Percentiles rank a stretch among this genome's conserved stretches.
Evolutionary conservation across 495 filamentous ascomycete species (phyloP).

Genomic region (Darksidea phi): DNA sequence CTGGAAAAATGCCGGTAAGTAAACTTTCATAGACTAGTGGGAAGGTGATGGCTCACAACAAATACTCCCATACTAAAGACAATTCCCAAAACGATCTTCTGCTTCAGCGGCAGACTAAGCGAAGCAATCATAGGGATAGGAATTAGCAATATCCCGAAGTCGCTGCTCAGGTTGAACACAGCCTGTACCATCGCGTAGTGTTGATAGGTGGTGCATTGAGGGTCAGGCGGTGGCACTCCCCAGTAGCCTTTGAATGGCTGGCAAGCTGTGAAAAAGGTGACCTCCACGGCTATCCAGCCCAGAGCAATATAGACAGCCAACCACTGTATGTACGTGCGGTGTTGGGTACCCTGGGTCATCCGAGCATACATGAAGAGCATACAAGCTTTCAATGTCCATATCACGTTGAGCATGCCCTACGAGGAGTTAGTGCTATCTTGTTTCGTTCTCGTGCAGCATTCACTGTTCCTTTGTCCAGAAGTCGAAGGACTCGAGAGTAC

Average conservation of each 20-base stretch:
- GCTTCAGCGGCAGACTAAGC: slow-evolving; percentile 22
- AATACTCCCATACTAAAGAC: slow-evolving; percentile 39
- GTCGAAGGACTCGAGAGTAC: background rate
- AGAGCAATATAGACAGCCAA: slow-evolving; percentile 34
- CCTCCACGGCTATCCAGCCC: slow-evolving; percentile 35
- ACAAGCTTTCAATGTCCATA: slow-evolving; percentile 55
- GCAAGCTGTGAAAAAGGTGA: slow-evolving; percentile 38
- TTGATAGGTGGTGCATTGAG: slow-evolving; percentile 34
- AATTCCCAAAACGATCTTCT: slow-evolving; percentile 26
- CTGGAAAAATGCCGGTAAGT: slow-evolving; percentile 2
- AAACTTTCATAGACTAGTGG: background rate
- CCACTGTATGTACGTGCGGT: slow-evolving; percentile 22
- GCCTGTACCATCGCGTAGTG: slow-evolving; percentile 35
- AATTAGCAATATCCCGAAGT: slow-evolving; percentile 30
- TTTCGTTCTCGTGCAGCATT: background rate
- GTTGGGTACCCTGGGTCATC: slow-evolving; percentile 17
- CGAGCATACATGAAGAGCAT: slow-evolving; percentile 55
- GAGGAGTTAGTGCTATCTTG: too few species aligned
- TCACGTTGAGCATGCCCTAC: slow-evolving; percentile 49
- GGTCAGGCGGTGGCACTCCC: slow-evolving; percentile 38
- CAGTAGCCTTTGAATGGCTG: slow-evolving; percentile 39
- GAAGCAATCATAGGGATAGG: slow-evolving; percentile 25
- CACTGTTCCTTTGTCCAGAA: background rate
- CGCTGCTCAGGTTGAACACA: slow-evolving; percentile 34
- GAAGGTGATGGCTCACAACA: slow-evolving; percentile 24